phyloP scores from a whole-genome alignment of 1,139 yeast species.

The Magnusiomyces sp. region DNA sequence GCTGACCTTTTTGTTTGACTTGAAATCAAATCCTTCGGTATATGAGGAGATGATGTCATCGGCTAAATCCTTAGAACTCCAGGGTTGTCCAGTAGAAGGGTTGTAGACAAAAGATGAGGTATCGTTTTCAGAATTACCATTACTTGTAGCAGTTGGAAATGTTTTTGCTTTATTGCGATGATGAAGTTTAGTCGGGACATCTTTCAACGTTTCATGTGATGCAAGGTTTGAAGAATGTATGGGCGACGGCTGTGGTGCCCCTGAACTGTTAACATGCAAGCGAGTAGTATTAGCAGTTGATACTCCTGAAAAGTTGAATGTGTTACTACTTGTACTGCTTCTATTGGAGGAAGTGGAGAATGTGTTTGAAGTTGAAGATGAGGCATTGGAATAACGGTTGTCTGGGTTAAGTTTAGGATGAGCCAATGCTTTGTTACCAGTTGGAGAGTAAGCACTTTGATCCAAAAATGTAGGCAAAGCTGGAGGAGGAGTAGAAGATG shows the following conservation, averaged over 20 bases:
- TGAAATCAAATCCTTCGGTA: no score
- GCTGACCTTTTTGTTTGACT: not conserved
- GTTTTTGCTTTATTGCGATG: not conserved
- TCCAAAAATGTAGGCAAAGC: not conserved
- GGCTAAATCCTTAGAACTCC: no score
- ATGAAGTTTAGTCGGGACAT: not conserved
- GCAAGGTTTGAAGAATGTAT: no score
- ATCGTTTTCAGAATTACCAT: no score
- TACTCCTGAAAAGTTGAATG: not conserved
- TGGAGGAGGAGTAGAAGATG: no score
- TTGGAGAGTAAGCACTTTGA: not conserved
- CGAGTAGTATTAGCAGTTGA: not conserved
- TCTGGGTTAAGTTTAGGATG: not conserved
- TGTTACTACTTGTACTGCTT: constrained; percentile 10
- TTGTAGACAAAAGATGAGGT: no score
- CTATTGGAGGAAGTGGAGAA: constrained; percentile 8
- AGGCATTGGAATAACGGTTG: constrained; percentile 12
- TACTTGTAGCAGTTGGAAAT: not conserved
- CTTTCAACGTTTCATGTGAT: no score
- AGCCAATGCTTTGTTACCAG: not conserved
- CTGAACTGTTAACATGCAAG: not conserved
- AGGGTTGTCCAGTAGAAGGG: no score
- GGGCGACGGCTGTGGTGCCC: no score
- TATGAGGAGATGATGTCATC: constrained; percentile 2
- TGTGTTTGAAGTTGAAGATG: constrained; percentile 8